phyloP scores from a whole-genome alignment of 2,329 filamentous ascomycete genomes.

The Zymoseptoria brevis region DNA sequence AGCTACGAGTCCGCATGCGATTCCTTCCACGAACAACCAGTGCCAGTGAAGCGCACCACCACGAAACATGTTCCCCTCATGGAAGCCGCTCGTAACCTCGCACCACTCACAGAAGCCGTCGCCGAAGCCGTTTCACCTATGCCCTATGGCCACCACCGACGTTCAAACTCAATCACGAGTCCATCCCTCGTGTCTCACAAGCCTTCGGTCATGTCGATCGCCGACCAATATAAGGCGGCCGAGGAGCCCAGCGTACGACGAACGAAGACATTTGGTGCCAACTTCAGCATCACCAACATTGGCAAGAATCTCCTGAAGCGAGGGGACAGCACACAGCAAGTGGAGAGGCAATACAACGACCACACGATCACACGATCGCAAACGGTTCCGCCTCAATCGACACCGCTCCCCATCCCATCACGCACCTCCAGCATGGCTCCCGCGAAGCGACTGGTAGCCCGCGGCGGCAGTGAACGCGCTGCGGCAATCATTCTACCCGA shows the following conservation, averaged over 20 bases:
- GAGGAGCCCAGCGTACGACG: background rate
- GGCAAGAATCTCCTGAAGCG: constrained; percentile 6
- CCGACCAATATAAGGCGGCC: background rate
- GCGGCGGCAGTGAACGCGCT: constrained; percentile 28
- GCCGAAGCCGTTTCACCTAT: background rate
- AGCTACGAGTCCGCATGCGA: background rate
- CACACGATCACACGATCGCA: background rate
- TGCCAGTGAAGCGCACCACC: constrained; percentile 4
- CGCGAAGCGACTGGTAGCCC: constrained; percentile 24
- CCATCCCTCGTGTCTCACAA: background rate
- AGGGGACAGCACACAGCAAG: constrained; percentile 5
- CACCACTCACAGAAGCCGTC: constrained; percentile 2
- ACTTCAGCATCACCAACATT: constrained; percentile 16
- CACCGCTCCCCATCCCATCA: constrained; percentile 1
- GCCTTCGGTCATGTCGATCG: background rate
- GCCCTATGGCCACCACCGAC: background rate
- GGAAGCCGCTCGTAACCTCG: constrained; percentile 9
- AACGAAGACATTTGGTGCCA: constrained; percentile 19
- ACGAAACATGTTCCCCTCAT: constrained; percentile 14
- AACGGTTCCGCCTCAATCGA: background rate
- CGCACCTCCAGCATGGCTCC: constrained; percentile 11
- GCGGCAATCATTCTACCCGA: constrained; percentile 25
- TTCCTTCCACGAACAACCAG: constrained; percentile 6
- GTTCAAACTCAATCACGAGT: background rate
- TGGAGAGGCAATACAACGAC: constrained; percentile 5